Base-by-base conservation (phyloP, 306 rosid species). In the Fragaria iinumae region DNA sequence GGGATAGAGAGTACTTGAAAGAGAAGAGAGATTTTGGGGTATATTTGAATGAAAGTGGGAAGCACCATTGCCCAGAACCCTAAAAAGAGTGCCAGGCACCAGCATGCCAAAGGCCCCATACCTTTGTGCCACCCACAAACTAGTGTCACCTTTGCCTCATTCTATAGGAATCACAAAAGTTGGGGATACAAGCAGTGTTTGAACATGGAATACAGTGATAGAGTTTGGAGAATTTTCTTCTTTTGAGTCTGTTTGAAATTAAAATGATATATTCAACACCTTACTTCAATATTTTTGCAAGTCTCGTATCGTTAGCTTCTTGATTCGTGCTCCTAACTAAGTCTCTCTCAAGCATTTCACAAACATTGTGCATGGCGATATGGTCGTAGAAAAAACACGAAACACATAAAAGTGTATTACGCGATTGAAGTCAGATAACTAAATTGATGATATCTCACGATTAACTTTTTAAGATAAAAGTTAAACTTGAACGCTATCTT, bases 91-190 rank as follows among this genome's bases (percentile, higher is more conserved):
- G 77, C 45, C 49, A 67, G 57, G 52, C 64, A 62, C 60, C 78
- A 29, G n/a, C 70, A n/a, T 18, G 68, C 27, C 78, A 9, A 68
- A 71, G 86, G 96, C 53, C 91, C 97, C 93, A 87, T 92, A 67
- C 87, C 88, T 88, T 82, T 90, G 84, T 84, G 91, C 84, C 73
- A 79, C 83, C 76, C 67, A 69, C 18, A 59, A 63, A 59, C 73
- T 56, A 79, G 72, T 80, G 79, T 75, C 84, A 80, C 75, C 43
- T 0, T 45, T 32, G 47, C n/a, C 52, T 75, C 17, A 29, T 29
- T 81, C 86, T 84, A 76, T 80, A 86, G 80, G 74, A 80, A 81
- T 79, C 80, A 44, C 83, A 53, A 74, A 79, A 56, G 32, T 56
- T 56, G 63, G 27, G 63, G 27, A 56, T 21, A 21, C 14, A 56